Percentiles rank a stretch among this genome's conserved stretches.
phyloP scores from a whole-genome alignment of 495 filamentous ascomycete species.

The Daldinia vernicosa region DNA sequence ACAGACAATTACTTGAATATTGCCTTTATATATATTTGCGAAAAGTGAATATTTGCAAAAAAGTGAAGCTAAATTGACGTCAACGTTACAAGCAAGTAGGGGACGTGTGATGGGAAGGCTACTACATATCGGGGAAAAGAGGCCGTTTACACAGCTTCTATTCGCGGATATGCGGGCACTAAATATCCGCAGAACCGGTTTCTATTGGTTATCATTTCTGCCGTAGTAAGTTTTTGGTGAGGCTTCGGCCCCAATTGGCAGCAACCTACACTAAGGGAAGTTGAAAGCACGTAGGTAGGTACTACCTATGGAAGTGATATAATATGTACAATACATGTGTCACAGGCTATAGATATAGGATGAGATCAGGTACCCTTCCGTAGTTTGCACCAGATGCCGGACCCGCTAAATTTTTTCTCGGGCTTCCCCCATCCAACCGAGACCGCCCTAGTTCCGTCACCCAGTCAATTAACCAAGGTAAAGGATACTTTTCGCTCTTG shows the following conservation, averaged over 20 bases:
- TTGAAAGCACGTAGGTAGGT: constrained; percentile 12
- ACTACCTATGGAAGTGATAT: too few species aligned
- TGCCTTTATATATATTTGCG: not conserved
- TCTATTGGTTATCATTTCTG: constrained; percentile 16
- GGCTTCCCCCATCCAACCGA: constrained; percentile 40
- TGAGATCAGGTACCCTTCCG: constrained; percentile 17
- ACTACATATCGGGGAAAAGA: constrained; percentile 12
- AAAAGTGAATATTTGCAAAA: constrained; percentile 6
- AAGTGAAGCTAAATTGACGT: constrained; percentile 28
- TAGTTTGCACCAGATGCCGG: constrained; percentile 26
- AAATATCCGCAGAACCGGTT: constrained; percentile 17
- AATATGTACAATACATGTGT: constrained; percentile 9
- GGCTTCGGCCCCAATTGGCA: constrained; percentile 29
- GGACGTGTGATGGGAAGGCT: not conserved
- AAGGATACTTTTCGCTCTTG: constrained; percentile 34
- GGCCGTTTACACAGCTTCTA: constrained; percentile 7
- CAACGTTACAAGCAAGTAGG: constrained; percentile 17
- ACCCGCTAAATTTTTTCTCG: constrained; percentile 40
- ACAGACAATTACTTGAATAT: not conserved
- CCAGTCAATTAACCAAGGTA: constrained; percentile 39
- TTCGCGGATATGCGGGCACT: constrained; percentile 30
- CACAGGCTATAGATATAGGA: not conserved
- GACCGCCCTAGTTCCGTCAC: constrained; percentile 36
- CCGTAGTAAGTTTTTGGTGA: constrained; percentile 25
- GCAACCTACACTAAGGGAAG: constrained; percentile 4